Base-by-base conservation (phyloP, 1,139 yeast species). In the Kodamaea anthophila region DNA sequence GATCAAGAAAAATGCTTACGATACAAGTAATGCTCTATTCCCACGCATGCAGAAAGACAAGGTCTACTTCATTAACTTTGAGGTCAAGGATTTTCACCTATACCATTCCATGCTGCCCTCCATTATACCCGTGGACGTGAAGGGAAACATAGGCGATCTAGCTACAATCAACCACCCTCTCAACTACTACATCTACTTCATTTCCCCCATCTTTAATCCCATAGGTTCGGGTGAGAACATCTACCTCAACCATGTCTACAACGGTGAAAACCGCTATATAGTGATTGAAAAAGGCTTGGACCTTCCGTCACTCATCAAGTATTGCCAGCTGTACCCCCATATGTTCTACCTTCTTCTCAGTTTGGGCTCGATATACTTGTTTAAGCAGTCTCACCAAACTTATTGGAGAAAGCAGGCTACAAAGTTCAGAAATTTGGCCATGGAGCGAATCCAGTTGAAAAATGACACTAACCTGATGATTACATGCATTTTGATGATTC, bases 121-220 rank as follows among this genome's bases (percentile, higher is more conserved):
- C 9, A 40, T 44, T 9, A 41, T 54, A 3, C 58, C 59, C 1
- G 40, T 36, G n/a, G 59, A 52, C 32, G 39, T 54, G 9, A 29
- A 32, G n/a, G 32, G 27, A 15, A 12, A 42, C 9, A 11, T 36
- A 10, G 51, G 43, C 28, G 42, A 43, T 16, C 20, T 38, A 5
- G 37, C 40, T 25, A 35, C 43, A 10, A 31, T 53, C 26, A 44
- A 40, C 29, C 49, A 43, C 34, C 58, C 60, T 9, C 38, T 55
- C 15, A 46, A 42, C 30, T 55, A 51, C 39, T 55, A 53, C 34
- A 42, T 53, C 18, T 41, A 45, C 21, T 52, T 47, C 30, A 44
- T 54, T 11, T 49, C 55, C 4, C 60, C 60, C 3, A 52, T 54
- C 13, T 44, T 54, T 24, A 49, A 51, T 33, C 59, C 59, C 10